These are phyloP conservation scores for Starmera amethionina DNA, from an alignment of 805 yeast species.

Conservation along the genomic window DNA sequence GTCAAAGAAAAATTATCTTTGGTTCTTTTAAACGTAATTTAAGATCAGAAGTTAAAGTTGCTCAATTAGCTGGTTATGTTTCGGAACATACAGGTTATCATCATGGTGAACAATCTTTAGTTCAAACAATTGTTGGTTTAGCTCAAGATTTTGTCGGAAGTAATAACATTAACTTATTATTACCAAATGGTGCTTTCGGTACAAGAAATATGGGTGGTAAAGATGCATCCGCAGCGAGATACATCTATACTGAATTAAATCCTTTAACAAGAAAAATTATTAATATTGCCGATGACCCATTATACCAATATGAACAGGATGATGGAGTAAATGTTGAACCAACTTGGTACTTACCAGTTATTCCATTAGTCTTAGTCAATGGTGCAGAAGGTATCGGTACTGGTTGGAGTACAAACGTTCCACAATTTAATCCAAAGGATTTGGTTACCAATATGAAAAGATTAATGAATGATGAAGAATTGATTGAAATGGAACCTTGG, in stretches of 20 bases:
- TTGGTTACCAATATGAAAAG: slow-evolving; percentile 64
- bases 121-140: slow-evolving; percentile 83
- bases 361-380: slow-evolving; percentile 91
- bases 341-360: slow-evolving; percentile 86
- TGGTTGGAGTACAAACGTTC: slow-evolving; percentile 95
- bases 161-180: slow-evolving; percentile 73
- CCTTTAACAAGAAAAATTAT: slow-evolving; percentile 70
- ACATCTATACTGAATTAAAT: slow-evolving; percentile 79
- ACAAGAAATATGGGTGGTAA: slow-evolving; percentile 95
- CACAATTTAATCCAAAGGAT: slow-evolving; percentile 82
- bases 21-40: slow-evolving; percentile 81
- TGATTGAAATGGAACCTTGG: slow-evolving; percentile 82
- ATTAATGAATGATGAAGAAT: slow-evolving; percentile 62
- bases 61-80: slow-evolving; percentile 83
- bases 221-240: slow-evolving; percentile 97
- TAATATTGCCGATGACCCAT: slow-evolving; percentile 69
- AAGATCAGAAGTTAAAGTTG: slow-evolving; percentile 73
- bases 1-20: slow-evolving; percentile 87
- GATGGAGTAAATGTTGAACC: slow-evolving; percentile 95
- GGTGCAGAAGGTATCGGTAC: slow-evolving; percentile 99
- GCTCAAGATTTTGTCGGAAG: slow-evolving; percentile 95
- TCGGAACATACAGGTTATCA: slow-evolving; percentile 88
- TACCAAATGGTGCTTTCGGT: slow-evolving; percentile 95
- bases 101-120: slow-evolving; percentile 86
- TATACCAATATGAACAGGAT: slow-evolving; percentile 74